Evolutionary conservation across 208 protist species (phyloP).

Genomic region (Leptomonas seymouri): DNA sequence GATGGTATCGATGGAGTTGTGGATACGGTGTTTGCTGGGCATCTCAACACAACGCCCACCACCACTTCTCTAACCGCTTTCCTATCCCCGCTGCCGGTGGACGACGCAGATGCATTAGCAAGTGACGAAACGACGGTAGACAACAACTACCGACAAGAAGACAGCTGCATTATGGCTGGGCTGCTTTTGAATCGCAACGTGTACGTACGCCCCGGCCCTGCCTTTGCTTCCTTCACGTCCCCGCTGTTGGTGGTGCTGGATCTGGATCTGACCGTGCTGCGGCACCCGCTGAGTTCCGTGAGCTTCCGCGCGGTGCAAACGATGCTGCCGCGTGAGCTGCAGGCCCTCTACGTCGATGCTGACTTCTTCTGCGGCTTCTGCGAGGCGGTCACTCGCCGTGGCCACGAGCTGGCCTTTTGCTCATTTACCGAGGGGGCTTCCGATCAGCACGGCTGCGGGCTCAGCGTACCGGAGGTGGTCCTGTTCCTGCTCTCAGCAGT

Average conservation of each 20-base stretch:
- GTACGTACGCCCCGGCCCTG: conserved; percentile 16
- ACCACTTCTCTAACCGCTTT: background rate
- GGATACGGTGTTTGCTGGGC: background rate
- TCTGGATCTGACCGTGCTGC: conserved; percentile 45
- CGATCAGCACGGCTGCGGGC: conserved; percentile 19
- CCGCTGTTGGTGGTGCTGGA: conserved; percentile 50
- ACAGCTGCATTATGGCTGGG: conserved; percentile 29
- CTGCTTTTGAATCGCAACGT: conserved; percentile 28
- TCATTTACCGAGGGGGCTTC: conserved; percentile 43
- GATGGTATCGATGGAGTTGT: conserved; percentile 11
- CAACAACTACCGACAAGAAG: background rate
- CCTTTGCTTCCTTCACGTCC: conserved; percentile 30
- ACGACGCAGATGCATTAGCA: background rate
- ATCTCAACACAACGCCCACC: background rate
- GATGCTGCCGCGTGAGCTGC: conserved; percentile 1
- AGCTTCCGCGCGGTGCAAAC: conserved; percentile 2
- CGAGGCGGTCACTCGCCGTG: conserved; percentile 15
- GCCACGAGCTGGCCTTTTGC: conserved; percentile 44
- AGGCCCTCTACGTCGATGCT: conserved; percentile 37
- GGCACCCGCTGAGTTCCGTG: conserved; percentile 25
- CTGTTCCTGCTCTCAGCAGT: conserved; percentile 29
- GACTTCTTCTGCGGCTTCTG: conserved; percentile 38
- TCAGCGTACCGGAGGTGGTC: conserved; percentile 29
- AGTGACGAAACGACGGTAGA: background rate
- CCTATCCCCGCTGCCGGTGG: background rate